Evolutionary conservation across 768 basidiomycete genomes (phyloP).

Genomic region (Asterophora parasitica): DNA sequence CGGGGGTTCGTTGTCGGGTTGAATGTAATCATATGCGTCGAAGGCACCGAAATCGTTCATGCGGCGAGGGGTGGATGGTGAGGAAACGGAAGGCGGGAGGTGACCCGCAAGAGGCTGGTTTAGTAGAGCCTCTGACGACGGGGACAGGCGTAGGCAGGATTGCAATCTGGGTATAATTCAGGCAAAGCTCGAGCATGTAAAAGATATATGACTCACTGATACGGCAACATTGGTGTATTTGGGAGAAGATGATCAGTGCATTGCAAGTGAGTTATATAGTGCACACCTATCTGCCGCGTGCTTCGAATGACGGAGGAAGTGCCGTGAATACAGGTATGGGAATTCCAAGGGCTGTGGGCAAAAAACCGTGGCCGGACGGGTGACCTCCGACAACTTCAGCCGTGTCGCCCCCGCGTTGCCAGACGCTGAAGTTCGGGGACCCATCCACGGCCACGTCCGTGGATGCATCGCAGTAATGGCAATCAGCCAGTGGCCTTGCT

Average conservation of each 20-base stretch:
- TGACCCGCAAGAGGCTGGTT: too few species aligned
- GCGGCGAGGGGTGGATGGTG: constrained; percentile 11
- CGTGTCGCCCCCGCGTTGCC: constrained; percentile 3
- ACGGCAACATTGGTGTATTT: constrained; percentile 11
- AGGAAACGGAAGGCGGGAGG: constrained; percentile 3
- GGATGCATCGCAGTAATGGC: constrained; percentile 15
- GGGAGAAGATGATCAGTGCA: constrained; percentile 3
- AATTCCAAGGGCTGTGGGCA: constrained; percentile 17
- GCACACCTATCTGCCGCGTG: constrained; percentile 15
- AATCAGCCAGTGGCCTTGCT: constrained; percentile 9
- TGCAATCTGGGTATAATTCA: constrained; percentile 10
- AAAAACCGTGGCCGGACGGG: constrained; percentile 10
- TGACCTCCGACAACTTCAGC: constrained; percentile 8
- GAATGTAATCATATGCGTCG: constrained; percentile 2
- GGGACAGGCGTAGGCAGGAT: constrained; percentile 5
- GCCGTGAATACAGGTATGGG: constrained; percentile 10
- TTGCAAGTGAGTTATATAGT: constrained; percentile 11
- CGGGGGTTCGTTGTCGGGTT: not conserved
- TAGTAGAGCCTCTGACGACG: constrained; percentile 3
- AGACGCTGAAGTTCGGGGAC: constrained; percentile 10
- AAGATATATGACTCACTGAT: constrained; percentile 15
- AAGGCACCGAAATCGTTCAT: constrained; percentile 8
- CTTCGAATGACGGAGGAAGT: constrained; percentile 14
- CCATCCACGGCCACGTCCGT: constrained; percentile 4
- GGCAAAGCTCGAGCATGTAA: constrained; percentile 7